Evolutionary conservation across 2,329 filamentous ascomycete species (phyloP).

Genomic region (Fusarium anguioides): DNA sequence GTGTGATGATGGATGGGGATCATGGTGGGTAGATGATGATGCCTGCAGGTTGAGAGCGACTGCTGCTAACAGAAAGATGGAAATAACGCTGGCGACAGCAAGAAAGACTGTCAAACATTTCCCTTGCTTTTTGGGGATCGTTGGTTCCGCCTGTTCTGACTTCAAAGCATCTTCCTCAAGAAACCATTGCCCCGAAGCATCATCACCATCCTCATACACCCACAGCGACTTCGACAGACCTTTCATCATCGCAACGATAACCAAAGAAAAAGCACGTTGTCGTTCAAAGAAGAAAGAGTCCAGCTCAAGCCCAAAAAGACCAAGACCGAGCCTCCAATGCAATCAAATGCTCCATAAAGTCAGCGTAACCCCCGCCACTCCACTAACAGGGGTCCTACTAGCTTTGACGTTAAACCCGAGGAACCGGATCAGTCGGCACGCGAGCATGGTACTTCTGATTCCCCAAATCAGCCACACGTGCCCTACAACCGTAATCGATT

Average conservation of each 20-base stretch:
- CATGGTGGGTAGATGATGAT: not conserved
- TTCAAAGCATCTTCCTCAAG: not conserved
- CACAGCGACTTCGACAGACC: not conserved
- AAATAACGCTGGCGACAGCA: slow-evolving; percentile 25
- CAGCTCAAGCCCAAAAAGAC: not conserved
- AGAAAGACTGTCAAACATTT: not conserved
- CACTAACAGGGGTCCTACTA: not conserved
- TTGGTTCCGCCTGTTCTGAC: not conserved
- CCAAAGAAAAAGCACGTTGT: not conserved
- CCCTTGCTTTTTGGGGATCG: not conserved
- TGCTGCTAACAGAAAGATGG: slow-evolving; percentile 38
- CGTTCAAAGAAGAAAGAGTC: not conserved
- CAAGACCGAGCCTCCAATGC: too few species aligned
- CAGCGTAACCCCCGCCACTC: not conserved
- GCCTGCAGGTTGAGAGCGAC: slow-evolving; percentile 33
- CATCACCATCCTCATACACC: not conserved
- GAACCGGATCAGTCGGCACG: slow-evolving; percentile 41
- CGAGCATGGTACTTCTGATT: not conserved
- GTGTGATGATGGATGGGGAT: slow-evolving; percentile 2
- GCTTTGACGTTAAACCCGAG: not conserved
- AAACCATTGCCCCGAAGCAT: not conserved
- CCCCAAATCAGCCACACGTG: slow-evolving; percentile 25
- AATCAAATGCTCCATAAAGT: too few species aligned
- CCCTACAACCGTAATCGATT: slow-evolving; percentile 13
- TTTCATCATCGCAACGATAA: not conserved